Evolutionary conservation across 352 stramenopile species (phyloP).

Genomic region (Lagenidium giganteum): DNA sequence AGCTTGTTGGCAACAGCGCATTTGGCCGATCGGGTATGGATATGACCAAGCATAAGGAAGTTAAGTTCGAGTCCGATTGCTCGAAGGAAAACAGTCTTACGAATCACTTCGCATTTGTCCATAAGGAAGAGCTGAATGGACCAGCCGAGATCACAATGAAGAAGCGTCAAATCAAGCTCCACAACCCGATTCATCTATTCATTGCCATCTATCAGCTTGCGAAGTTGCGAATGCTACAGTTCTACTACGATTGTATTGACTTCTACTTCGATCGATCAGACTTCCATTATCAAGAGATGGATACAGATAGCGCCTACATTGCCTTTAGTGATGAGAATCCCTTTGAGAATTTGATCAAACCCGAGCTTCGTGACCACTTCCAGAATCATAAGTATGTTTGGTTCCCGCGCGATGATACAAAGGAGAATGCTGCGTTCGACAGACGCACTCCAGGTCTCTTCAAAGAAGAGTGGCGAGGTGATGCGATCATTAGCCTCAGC

Average conservation of each 20-base stretch:
- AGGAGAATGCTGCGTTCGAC: constrained; percentile 4
- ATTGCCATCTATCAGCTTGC: constrained; percentile 20
- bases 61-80: constrained; percentile 6
- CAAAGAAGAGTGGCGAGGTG: constrained; percentile 18
- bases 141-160: constrained; percentile 6
- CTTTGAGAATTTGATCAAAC: constrained; percentile 17
- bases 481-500: constrained; percentile 18
- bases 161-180: constrained; percentile 9
- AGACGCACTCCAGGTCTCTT: constrained; percentile 12
- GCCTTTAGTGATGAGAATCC: constrained; percentile 14
- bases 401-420: constrained; percentile 11
- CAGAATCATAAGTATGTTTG: constrained; percentile 11
- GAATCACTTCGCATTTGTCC: constrained; percentile 4
- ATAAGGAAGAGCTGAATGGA: constrained; percentile 10
- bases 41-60: constrained; percentile 14
- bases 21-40: constrained; percentile 17
- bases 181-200: constrained; percentile 15
- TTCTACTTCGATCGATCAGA: constrained; percentile 12
- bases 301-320: constrained; percentile 18
- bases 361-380: constrained; percentile 14
- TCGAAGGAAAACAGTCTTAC: not conserved
- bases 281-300: constrained; percentile 17
- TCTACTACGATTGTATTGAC: constrained; percentile 20
- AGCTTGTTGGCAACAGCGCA: constrained; percentile 11
- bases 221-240: constrained; percentile 15